Base-by-base conservation (phyloP, 352 stramenopile genomes). In the Pythium chondricola region DNA sequence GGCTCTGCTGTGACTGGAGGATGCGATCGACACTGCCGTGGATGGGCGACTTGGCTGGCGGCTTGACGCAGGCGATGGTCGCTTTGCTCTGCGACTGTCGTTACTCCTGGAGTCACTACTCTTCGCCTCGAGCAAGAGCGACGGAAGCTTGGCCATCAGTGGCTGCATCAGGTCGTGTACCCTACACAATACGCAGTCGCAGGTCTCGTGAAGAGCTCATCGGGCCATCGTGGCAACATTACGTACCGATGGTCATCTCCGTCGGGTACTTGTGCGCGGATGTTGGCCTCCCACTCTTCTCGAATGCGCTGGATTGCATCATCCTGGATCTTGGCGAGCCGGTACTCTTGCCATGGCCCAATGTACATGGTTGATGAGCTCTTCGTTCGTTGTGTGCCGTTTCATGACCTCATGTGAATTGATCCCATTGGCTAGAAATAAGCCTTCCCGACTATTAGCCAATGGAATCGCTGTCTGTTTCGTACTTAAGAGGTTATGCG, bases 301-400 rank as follows among this genome's bases (percentile, higher is more conserved):
- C 66, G 72, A 18, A 91, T 67, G 30, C 70, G 64, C 61, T 89
- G 69, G 31, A 89, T 74, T 25, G 74, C 73, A 56, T 88, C 69
- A 29, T 88, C 74, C 61, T 93, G 78, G 61, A 93, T 78, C 67
- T 90, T 88, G 18, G 82, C 78, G 40, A 90, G 71, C 3, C 80
- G 75, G 58, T 89, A 93, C 61, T 93, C 78, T 52, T 93, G 82
- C 76, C 78, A 93, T 44, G 78, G 81, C 16, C 81, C 78, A 52
- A 93, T 88, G 58, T 88, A 90, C 76, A 90, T 93, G 60, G n/a
- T n/a, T n/a, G n/a, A n/a, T n/a, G n/a, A n/a, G n/a, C n/a, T n/a
- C 14, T 4, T 24, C 20, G 36, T 13, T 25, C 5, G 42, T 16
- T 17, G 26, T 30, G 42, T 21, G 9, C 45, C 17, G 6, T 10